These are phyloP conservation scores for Termitomyces sp. DNA, from an alignment of 768 basidiomycete species.

Conservation along the genomic window DNA sequence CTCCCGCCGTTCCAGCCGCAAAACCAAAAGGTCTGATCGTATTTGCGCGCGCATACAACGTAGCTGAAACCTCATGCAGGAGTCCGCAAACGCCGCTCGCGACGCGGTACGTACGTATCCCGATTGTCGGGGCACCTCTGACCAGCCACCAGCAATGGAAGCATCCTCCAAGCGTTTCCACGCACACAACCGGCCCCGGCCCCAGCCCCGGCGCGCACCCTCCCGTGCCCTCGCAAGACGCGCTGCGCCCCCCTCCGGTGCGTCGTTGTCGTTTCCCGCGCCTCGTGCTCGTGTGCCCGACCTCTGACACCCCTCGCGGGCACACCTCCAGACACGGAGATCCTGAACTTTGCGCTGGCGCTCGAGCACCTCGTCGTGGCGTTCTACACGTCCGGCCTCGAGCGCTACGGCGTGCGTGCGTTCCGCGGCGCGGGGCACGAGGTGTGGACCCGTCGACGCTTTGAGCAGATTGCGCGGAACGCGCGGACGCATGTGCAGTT, in stretches of 20 bases:
- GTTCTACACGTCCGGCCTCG: slow-evolving; percentile 38
- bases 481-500: slow-evolving; percentile 47
- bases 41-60: no score
- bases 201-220: not conserved
- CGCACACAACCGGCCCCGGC: not conserved
- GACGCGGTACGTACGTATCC: not conserved
- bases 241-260: not conserved
- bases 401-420: slow-evolving; percentile 31
- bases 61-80: no score
- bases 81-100: no score
- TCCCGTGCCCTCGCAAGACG: not conserved
- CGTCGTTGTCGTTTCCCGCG: not conserved
- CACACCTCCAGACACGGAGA: slow-evolving; percentile 18
- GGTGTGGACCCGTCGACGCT: slow-evolving; percentile 40
- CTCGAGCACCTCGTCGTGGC: slow-evolving; percentile 28
- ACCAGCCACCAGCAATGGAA: not conserved
- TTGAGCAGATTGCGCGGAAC: slow-evolving; percentile 44
- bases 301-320: no score
- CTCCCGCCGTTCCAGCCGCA: no score
- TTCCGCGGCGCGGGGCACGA: slow-evolving; percentile 42
- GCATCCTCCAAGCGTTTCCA: not conserved
- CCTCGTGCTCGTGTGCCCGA: no score
- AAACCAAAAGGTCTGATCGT: no score
- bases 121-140: no score
- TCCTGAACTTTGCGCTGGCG: slow-evolving; percentile 40